Evolutionary conservation across 2,329 filamentous ascomycete species (phyloP).

Genomic region (Huntiella bhutanensis): DNA sequence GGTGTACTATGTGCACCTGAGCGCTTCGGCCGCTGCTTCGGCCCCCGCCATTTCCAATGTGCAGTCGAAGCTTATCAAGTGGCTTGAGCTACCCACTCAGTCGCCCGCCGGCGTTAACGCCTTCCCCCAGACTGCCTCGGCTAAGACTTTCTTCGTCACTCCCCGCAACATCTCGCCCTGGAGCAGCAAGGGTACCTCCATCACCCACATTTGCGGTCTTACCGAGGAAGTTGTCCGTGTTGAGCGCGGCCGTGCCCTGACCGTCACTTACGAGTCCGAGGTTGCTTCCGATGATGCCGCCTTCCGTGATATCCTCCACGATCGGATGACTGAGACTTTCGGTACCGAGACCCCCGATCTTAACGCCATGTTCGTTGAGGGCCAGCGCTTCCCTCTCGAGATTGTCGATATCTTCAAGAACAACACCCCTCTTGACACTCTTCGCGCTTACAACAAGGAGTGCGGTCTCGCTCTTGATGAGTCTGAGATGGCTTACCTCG

Average conservation of each 20-base stretch:
- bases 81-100: conserved; percentile 11
- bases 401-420: conserved; percentile 56
- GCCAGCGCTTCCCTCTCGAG: conserved; percentile 40
- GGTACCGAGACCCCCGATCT: conserved; percentile 48
- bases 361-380: conserved; percentile 60
- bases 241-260: conserved; percentile 69
- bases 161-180: conserved; percentile 86
- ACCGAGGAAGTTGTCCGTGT: conserved; percentile 53
- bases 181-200: conserved; percentile 91
- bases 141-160: conserved; percentile 40
- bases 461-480: conserved; percentile 74
- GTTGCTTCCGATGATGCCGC: conserved; percentile 23
- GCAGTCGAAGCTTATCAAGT: conserved; percentile 12
- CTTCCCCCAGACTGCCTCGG: conserved; percentile 9
- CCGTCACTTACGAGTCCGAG: conserved; percentile 37
- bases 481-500: conserved; percentile 81
- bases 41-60: conserved; percentile 17
- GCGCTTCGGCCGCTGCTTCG: conserved; percentile 16
- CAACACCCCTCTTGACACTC: conserved; percentile 45
- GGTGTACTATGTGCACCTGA: conserved; percentile 49
- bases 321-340: conserved; percentile 89
- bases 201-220: conserved; percentile 79
- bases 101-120: background rate
- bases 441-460: conserved; percentile 67
- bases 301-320: conserved; percentile 57